Conservation (phyloP, 108 stramenopile species). For the Chaetoceros muelleri region DNA sequence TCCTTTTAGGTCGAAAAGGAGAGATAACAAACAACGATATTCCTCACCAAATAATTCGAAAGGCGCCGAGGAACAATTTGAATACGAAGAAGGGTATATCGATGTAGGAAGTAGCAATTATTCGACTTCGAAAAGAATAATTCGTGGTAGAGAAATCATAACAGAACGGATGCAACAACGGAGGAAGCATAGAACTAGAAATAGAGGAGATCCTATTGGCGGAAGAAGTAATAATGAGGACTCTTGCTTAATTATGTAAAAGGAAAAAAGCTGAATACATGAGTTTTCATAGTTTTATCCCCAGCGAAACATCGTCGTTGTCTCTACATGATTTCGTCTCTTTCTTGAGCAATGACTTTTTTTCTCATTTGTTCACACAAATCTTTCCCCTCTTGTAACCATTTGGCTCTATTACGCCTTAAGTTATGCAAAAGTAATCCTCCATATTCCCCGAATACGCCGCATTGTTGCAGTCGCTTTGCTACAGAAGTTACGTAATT, state of each 20-base stretch:
- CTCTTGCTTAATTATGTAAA: neutral
- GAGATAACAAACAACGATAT: constrained; percentile 12
- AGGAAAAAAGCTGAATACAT: no score
- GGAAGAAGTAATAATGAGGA: neutral
- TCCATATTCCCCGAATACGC: constrained; percentile 24
- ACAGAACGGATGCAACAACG: constrained; percentile 26
- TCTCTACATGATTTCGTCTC: neutral
- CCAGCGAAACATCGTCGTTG: no score
- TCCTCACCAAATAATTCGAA: constrained; percentile 5
- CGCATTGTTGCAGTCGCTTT: constrained; percentile 33
- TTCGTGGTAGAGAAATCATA: constrained; percentile 22
- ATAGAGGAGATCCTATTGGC: constrained; percentile 22
- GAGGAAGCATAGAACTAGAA: constrained; percentile 25
- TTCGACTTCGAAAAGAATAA: constrained; percentile 5
- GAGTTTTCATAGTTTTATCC: no score
- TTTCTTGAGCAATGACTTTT: neutral
- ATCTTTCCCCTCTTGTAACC: neutral
- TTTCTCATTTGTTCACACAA: neutral
- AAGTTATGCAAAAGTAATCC: neutral
- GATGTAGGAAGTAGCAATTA: constrained; percentile 18
- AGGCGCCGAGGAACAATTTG: constrained; percentile 13
- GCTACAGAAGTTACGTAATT: constrained; percentile 38
- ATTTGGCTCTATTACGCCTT: neutral
- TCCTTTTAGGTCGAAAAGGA: constrained; percentile 21
- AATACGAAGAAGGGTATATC: constrained; percentile 31